Base-by-base conservation (phyloP, 768 basidiomycete genomes). In the Dendrothele bispora region DNA sequence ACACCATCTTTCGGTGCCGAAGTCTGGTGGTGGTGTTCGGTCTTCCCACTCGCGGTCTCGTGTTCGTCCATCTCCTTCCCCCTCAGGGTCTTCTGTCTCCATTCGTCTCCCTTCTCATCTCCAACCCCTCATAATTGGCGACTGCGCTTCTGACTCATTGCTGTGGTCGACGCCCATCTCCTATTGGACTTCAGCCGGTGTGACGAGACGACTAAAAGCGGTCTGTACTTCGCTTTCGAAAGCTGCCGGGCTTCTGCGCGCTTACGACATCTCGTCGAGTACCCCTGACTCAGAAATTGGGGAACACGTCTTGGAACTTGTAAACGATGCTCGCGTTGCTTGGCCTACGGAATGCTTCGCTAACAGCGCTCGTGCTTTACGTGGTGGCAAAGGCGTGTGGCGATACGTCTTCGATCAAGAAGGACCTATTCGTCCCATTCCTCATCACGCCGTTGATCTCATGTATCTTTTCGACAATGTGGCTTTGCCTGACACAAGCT, bases 321-420 rank as follows among this genome's bases (percentile, higher is more conserved):
- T 91, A 36, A 82, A 84, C 54, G 88, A 91, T 51, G 75, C 85
- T 10, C 79, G 84, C 21, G 73, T 90, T 27, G 84, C 85, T 12
- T 91, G 86, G 86, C 86, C 86, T 8, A 85, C 83, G 1, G 83
- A 91, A 21, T 79, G 82, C 51, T 67, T 84, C 28, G 78, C 75
- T 3, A 67, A 75, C 43, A 73, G 72, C 44, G 74, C 79, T 2
- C 73, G 73, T 45, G 68, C 63, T 15, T 78, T 74, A 39, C 70
- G 78, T 2, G 73, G 75, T 12, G 84, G 81, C 1, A 70, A 69
- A 32, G 77, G 77, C n/a, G 86, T 88, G 5, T 91, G 83, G 82
- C 75, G 88, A 48, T 91, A 87, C 55, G 80, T 88, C 15, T 91
- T 91, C 59, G 88, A 91, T 64, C 88, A 91, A 66, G 88, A 88